Percentiles rank a stretch among this genome's conserved stretches.
phyloP scores from a whole-genome alignment of 352 stramenopile genomes.

The Globisporangium echinulatum region DNA sequence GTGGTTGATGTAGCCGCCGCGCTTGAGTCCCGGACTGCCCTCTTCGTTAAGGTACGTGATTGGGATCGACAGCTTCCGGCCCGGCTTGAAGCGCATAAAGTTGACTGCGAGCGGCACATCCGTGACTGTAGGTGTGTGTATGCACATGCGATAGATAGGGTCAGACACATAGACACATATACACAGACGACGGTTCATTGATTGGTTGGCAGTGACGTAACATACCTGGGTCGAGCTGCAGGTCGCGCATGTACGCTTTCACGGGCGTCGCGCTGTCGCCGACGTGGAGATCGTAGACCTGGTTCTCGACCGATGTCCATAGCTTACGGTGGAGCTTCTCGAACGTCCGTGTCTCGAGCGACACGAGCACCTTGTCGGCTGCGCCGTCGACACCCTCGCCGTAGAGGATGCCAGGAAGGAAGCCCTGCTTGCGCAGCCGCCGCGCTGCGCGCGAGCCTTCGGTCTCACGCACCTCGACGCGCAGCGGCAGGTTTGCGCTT shows the following conservation, averaged over 20 bases:
- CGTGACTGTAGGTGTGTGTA: slow-evolving; percentile 33
- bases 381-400: slow-evolving; percentile 66
- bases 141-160: background rate
- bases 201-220: slow-evolving; percentile 2
- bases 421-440: slow-evolving; percentile 72
- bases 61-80: slow-evolving; percentile 87
- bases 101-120: slow-evolving; percentile 83
- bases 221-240: slow-evolving; percentile 72
- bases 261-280: slow-evolving; percentile 41
- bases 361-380: slow-evolving; percentile 67
- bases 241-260: slow-evolving; percentile 85
- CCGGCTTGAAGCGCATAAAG: slow-evolving; percentile 91
- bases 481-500: slow-evolving; percentile 19
- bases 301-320: slow-evolving; percentile 83
- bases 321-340: slow-evolving; percentile 82
- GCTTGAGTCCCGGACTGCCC: slow-evolving; percentile 91
- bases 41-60: slow-evolving; percentile 92
- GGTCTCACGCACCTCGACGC: slow-evolving; percentile 49
- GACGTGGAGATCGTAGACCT: slow-evolving; percentile 82
- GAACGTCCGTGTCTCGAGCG: slow-evolving; percentile 65
- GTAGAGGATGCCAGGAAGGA: slow-evolving; percentile 80
- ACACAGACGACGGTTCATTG: no score
- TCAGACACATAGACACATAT: background rate
- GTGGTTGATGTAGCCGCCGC: slow-evolving; percentile 91
- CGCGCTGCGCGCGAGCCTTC: slow-evolving; percentile 76